Conservation (phyloP, 2,329 filamentous ascomycete species). For the Paecilomyces fulvus region DNA sequence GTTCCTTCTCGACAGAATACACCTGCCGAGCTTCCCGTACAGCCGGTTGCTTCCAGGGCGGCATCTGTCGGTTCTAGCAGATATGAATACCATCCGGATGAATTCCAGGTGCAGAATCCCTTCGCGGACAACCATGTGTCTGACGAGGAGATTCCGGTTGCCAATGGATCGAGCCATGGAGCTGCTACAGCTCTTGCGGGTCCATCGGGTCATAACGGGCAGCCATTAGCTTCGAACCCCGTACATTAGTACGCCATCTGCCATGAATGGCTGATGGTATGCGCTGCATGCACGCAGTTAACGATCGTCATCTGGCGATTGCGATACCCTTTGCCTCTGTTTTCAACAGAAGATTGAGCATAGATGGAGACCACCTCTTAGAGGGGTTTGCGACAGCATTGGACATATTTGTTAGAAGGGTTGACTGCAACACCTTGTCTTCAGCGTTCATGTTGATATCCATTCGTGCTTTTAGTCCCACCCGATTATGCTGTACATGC, state of each 20-base stretch:
- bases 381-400: background rate
- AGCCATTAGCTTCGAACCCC: background rate
- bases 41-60: conserved; percentile 9
- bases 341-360: background rate
- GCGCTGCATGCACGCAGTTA: background rate
- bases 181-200: background rate
- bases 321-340: background rate
- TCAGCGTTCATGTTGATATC: background rate
- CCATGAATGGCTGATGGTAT: background rate
- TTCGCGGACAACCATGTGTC: conserved; percentile 27
- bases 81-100: conserved; percentile 30
- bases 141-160: background rate
- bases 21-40: conserved; percentile 4
- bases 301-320: background rate
- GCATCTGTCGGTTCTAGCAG: conserved; percentile 5
- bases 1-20: conserved; percentile 9
- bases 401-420: background rate
- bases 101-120: conserved; percentile 34
- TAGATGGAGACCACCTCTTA: background rate
- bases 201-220: background rate
- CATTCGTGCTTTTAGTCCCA: background rate
- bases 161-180: background rate
- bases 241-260: background rate
- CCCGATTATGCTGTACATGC: background rate
- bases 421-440: background rate